Evolutionary conservation across 352 stramenopile species (phyloP).

Genomic region (Pythium oligandrum): DNA sequence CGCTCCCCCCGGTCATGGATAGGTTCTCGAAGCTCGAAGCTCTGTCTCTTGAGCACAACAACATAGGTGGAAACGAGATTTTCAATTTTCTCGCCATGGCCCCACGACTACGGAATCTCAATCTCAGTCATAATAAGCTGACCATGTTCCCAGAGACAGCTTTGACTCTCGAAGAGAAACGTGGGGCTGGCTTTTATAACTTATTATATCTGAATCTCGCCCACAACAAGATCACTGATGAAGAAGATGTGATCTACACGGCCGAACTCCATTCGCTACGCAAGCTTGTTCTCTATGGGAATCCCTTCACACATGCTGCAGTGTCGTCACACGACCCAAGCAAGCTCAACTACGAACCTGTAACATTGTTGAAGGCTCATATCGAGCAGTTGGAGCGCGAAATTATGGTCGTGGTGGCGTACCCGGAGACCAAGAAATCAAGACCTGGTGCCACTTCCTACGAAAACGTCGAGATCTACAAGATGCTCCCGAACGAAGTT

Average conservation of each 20-base stretch:
- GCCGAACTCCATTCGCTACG: constrained; percentile 50
- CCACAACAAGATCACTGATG: constrained; percentile 57
- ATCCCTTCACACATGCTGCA: constrained; percentile 54
- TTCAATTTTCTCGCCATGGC: constrained; percentile 67
- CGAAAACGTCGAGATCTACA: constrained; percentile 80
- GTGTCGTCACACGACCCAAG: constrained; percentile 59
- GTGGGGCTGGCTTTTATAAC: constrained; percentile 52
- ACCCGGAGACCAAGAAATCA: constrained; percentile 67
- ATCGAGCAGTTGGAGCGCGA: constrained; percentile 19
- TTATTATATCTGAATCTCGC: constrained; percentile 73
- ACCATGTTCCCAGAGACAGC: constrained; percentile 64
- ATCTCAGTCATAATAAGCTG: constrained; percentile 80
- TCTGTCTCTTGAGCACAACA: constrained; percentile 77
- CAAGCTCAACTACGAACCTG: constrained; percentile 65
- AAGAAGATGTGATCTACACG: constrained; percentile 39
- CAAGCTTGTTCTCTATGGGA: constrained; percentile 74
- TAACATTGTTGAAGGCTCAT: constrained; percentile 45
- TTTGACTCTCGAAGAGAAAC: constrained; percentile 52
- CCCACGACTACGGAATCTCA: constrained; percentile 63
- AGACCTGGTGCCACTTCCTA: constrained; percentile 40
- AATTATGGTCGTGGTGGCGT: constrained; percentile 48
- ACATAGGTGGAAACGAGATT: constrained; percentile 53
- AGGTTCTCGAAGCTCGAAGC: constrained; percentile 69
- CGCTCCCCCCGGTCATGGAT: constrained; percentile 71
- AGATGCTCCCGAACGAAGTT: constrained; percentile 68